Conservation (phyloP, 208 protist species). For the Crithidia fasciculata region DNA sequence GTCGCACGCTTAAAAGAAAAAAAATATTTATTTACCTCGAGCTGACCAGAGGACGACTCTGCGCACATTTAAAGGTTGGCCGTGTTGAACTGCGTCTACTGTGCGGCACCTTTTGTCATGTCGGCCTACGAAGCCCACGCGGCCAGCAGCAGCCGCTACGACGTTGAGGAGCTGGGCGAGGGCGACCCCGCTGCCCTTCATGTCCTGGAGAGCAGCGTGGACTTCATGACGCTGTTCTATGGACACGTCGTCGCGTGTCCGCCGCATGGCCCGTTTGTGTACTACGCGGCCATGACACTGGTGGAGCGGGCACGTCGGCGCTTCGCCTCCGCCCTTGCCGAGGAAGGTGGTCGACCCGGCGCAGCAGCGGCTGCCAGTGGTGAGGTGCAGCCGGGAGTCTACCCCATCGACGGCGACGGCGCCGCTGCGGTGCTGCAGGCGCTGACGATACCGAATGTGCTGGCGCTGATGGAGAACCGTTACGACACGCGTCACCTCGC, state of each 20-base stretch:
- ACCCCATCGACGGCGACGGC: slow-evolving; percentile 17
- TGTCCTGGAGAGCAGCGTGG: slow-evolving; percentile 50
- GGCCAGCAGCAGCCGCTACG: neutral
- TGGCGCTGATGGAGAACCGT: slow-evolving; percentile 62
- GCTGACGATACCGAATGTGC: slow-evolving; percentile 54
- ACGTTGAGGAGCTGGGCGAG: slow-evolving; percentile 12
- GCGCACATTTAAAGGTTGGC: no score
- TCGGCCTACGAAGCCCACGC: slow-evolving; percentile 3
- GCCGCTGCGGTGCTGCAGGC: slow-evolving; percentile 24
- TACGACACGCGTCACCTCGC: slow-evolving; percentile 71
- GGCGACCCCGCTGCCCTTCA: slow-evolving; percentile 22
- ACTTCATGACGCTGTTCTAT: slow-evolving; percentile 79
- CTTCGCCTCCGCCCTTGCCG: slow-evolving; percentile 8
- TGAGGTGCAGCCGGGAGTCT: neutral
- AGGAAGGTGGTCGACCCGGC: no score
- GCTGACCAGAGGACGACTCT: no score
- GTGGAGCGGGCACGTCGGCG: slow-evolving; percentile 53
- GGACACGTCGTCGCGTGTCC: slow-evolving; percentile 71
- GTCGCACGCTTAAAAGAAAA: no score
- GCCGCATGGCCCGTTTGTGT: slow-evolving; percentile 72
- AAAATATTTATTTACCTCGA: neutral
- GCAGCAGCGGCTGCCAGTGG: neutral
- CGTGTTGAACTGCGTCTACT: no score
- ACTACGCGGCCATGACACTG: slow-evolving; percentile 75
- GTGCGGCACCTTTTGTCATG: slow-evolving; percentile 7